A percentile compares a stretch with the other conserved stretches of the same genome.
These are phyloP conservation scores for Aspergillus leporis DNA, from an alignment of 495 filamentous ascomycete genomes.

Conservation along the genomic window DNA sequence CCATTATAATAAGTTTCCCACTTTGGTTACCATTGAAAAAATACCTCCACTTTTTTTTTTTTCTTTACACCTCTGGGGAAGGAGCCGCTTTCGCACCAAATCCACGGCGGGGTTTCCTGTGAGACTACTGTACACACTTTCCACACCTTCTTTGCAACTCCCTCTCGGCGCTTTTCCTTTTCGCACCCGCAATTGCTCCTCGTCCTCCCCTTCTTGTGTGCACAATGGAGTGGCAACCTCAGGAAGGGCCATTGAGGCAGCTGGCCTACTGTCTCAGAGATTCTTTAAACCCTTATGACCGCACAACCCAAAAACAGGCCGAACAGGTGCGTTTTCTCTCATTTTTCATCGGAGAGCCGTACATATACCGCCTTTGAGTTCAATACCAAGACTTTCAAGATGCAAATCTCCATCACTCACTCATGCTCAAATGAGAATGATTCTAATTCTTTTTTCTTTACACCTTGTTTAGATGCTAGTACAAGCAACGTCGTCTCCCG, in stretches of 20 bases:
- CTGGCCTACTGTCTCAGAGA: constrained; percentile 86
- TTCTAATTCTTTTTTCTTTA: constrained; percentile 9
- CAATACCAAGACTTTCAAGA: neutral
- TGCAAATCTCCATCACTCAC: neutral
- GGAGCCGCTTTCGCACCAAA: constrained; percentile 3
- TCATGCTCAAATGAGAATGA: constrained; percentile 7
- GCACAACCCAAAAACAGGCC: constrained; percentile 78
- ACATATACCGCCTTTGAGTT: constrained; percentile 5
- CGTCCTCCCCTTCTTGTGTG: constrained; percentile 11
- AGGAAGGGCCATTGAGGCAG: constrained; percentile 81
- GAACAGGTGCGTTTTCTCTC: constrained; percentile 41
- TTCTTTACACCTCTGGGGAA: neutral
- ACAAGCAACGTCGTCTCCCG: constrained; percentile 85
- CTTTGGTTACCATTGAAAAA: neutral
- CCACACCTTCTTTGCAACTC: constrained; percentile 7
- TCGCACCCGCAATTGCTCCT: constrained; percentile 5
- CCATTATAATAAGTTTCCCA: neutral
- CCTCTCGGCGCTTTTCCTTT: constrained; percentile 9
- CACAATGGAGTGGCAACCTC: constrained; percentile 90
- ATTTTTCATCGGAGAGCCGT: constrained; percentile 11
- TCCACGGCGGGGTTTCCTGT: constrained; percentile 11
- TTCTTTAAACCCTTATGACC: constrained; percentile 82
- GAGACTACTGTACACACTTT: constrained; percentile 3
- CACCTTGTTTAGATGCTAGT: constrained; percentile 73
- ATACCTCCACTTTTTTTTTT: too few species aligned